phyloP scores from a whole-genome alignment of 2,329 filamentous ascomycete genomes.

The Lachnellula arida region DNA sequence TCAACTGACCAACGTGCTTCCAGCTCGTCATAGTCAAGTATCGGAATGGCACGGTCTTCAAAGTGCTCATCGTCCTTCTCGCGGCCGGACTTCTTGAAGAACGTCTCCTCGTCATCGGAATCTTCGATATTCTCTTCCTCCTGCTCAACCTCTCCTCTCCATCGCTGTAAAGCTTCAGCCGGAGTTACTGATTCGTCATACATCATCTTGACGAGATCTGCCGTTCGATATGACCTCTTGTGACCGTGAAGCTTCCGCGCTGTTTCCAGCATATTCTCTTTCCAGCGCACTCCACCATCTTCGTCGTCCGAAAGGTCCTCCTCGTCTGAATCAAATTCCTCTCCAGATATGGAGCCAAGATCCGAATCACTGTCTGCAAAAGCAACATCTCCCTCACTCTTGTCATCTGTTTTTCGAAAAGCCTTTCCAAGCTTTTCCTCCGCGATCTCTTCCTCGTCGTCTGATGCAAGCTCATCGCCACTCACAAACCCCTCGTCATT shows the following conservation, averaged over 20 bases:
- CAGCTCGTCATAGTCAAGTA: slow-evolving; percentile 74
- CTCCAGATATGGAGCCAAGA: slow-evolving; percentile 74
- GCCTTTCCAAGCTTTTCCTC: slow-evolving; percentile 57
- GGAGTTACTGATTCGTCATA: slow-evolving; percentile 80
- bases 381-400: slow-evolving; percentile 65
- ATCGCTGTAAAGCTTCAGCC: slow-evolving; percentile 69
- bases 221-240: slow-evolving; percentile 68
- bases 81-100: slow-evolving; percentile 60
- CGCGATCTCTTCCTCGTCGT: slow-evolving; percentile 52
- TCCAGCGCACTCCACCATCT: slow-evolving; percentile 75
- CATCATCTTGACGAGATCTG: slow-evolving; percentile 80
- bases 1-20: slow-evolving; percentile 81
- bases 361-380: slow-evolving; percentile 98
- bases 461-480: slow-evolving; percentile 37
- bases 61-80: slow-evolving; percentile 63
- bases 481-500: slow-evolving; percentile 40
- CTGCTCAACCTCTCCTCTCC: slow-evolving; percentile 63
- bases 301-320: slow-evolving; percentile 55
- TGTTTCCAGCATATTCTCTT: slow-evolving; percentile 74
- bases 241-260: slow-evolving; percentile 67
- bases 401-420: slow-evolving; percentile 52
- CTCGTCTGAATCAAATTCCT: slow-evolving; percentile 46
- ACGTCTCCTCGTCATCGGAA: slow-evolving; percentile 54
- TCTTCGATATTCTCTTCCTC: slow-evolving; percentile 57
- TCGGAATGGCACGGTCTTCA: slow-evolving; percentile 76